Base-by-base conservation (phyloP, 192 early-diverging fungal species). In the Coemansia sp. region DNA sequence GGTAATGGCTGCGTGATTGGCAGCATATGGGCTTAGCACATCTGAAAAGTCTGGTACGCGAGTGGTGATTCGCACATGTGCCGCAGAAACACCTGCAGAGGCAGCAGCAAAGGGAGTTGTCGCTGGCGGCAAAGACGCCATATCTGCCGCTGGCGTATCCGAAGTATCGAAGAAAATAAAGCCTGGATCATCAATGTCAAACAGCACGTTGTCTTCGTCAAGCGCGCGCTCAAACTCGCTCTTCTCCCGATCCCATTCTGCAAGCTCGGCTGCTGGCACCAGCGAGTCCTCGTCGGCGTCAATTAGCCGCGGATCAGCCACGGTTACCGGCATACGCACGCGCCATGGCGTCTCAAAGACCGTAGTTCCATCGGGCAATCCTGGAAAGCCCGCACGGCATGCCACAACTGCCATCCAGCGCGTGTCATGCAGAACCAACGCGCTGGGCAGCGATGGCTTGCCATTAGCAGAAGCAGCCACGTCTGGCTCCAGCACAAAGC, bases 331-430 rank as follows among this genome's bases (percentile, higher is more conserved):
- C 44, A 65, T 48, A 0, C 23, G 37, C 31, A 64, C 66, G 40
- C 72, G 69, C 75, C 75, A 77, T 3, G 75, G 75, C 28, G 75
- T 77, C 46, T 70, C 75, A 55, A 77, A 77, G 16, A 67, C 64
- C 1, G 59, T 28, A 4, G 75, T 46, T 28, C 49, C 60, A 47
- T 77, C 75, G 3, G 53, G 43, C 11, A 77, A 46, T 14, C 75
- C 75, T 8, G 64, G 56, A 1, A 53, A 51, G 17, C 31, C 52
- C 1, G 68, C 44, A 10, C 68, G 75, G 40, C 68, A 71, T 20
- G 54, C 46, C 10, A 67, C 68, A 5, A 71, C 56, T 44, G 45
- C 48, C 55, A 77, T 51, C 75, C 75, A 77, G 15, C 75, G 59
- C 46, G 75, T 71, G 48, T 77, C 75, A 40, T 77, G 68, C 37